phyloP scores from a whole-genome alignment of 31 red algal species.

The Odonthalia washingtoniensis region DNA sequence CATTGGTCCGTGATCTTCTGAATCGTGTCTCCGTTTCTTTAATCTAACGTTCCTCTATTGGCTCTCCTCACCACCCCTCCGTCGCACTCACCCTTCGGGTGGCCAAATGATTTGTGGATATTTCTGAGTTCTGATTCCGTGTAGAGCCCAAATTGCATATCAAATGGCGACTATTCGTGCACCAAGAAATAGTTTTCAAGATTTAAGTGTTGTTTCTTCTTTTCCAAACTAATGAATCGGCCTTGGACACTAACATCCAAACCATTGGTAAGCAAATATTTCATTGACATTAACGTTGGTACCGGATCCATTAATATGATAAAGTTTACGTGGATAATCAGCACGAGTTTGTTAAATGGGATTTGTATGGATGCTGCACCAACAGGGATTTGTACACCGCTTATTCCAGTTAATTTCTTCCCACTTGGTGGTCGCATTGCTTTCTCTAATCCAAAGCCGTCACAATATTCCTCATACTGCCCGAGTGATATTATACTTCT shows the following conservation, averaged over 20 bases:
- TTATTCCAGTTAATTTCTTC: no score
- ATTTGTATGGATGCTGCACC: no score
- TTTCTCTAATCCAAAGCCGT: no score
- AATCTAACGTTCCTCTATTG: no score
- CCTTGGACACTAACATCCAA: constrained; percentile 23
- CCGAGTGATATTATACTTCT: no score
- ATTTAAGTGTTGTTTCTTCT: not conserved
- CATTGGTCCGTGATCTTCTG: no score
- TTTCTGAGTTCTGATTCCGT: constrained; percentile 49
- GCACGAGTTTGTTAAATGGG: constrained; percentile 5
- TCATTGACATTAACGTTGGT: not conserved
- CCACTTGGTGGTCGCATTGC: no score
- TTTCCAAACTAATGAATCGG: not conserved
- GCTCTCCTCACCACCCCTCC: no score
- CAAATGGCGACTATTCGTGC: not conserved
- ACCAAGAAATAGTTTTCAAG: constrained; percentile 14
- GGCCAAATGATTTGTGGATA: constrained; percentile 23
- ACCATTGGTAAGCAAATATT: constrained; percentile 1
- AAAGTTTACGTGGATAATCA: constrained; percentile 31
- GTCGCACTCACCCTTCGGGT: no score
- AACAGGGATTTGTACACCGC: no score
- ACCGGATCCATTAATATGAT: not conserved
- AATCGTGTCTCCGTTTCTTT: no score
- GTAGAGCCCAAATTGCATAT: constrained; percentile 10
- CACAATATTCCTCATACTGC: no score